phyloP scores from a whole-genome alignment of 2,329 filamentous ascomycete genomes.

The Sporothrix luriei region DNA sequence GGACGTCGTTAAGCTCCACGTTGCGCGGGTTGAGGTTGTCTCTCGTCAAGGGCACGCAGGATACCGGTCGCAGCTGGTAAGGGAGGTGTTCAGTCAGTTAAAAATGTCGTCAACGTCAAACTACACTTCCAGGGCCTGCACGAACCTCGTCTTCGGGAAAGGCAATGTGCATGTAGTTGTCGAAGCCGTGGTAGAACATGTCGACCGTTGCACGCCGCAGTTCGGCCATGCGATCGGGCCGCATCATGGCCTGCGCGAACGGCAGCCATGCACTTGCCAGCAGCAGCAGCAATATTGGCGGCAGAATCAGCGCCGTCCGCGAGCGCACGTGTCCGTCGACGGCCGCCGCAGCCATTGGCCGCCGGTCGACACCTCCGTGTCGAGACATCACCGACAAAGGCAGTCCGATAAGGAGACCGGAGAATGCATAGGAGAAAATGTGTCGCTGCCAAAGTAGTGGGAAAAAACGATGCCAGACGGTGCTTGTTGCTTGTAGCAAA shows the following conservation, averaged over 20 bases:
- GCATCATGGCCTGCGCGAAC: conserved; percentile 59
- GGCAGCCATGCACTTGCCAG: conserved; percentile 47
- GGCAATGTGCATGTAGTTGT: conserved; percentile 90
- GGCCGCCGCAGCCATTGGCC: neutral
- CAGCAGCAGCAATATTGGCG: conserved; percentile 39
- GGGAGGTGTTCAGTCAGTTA: conserved; percentile 16
- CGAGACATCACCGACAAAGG: conserved; percentile 47
- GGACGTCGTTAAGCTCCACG: conserved; percentile 88
- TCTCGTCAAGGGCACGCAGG: conserved; percentile 80
- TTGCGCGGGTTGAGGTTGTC: conserved; percentile 78
- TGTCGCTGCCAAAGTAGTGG: neutral
- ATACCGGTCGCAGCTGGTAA: conserved; percentile 75
- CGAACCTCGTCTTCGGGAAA: conserved; percentile 90
- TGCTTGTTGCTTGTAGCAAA: neutral
- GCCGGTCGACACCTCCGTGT: conserved; percentile 41
- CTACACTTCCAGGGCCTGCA: neutral
- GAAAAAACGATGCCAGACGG: neutral
- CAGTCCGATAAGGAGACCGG: conserved; percentile 35
- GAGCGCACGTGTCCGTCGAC: conserved; percentile 4
- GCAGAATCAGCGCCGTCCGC: neutral
- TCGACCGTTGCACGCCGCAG: conserved; percentile 65
- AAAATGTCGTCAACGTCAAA: neutral
- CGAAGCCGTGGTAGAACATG: conserved; percentile 96
- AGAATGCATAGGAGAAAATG: conserved; percentile 41
- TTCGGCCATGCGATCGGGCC: conserved; percentile 56